Base-by-base conservation (phyloP, 768 basidiomycete genomes). In the Gyrodon lividus region DNA sequence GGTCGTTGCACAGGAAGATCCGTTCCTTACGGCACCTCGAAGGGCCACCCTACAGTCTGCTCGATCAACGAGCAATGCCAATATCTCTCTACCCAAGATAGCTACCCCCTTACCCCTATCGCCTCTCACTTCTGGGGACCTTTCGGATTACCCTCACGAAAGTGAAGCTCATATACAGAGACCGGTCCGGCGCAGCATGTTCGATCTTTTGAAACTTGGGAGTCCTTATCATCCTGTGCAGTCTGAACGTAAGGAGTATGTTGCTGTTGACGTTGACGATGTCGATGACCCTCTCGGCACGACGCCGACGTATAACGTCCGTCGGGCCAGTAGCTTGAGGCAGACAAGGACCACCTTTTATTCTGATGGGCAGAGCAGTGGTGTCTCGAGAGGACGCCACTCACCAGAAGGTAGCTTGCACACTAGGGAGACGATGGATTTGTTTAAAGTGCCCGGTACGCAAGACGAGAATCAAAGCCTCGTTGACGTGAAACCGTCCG, bases 1-100 rank as follows among this genome's bases (percentile, higher is more conserved):
- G 19, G 65, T 69, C 19, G 22, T 64, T 28, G 26, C 50, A 20
- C 56, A 50, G 17, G 56, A 58, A 5, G 65, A 67, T 20, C 67
- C 65, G 2, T 69, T 69, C 48, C 17, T 50, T 19, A 37, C 14
- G 26, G 33, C 56, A 26, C 44, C 50, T 10, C 14, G 40, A 6
- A 23, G 39, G 13, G 14, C 14, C 30, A 13, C 31, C 22, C 31
- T 17, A 10, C 35, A 39, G 41, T 52, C 54, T n/a, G 33, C 51
- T 26, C 12, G 10, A 20, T 34, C 26, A 6, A 23, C 44, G 22
- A 42, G 19, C 16, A 45, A 50, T 7, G 16, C n/a, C 16, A 45
- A 50, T 7, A 12, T 19, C 26, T 41, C 51, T 31, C 8, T 55
- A 5, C 41, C 59, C 14, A 43, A 48, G 35, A 54, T 48, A 31